These are phyloP conservation scores for Cocos nucifera DNA, from an alignment of 176 grass and related monocot species.

Conservation along the genomic window DNA sequence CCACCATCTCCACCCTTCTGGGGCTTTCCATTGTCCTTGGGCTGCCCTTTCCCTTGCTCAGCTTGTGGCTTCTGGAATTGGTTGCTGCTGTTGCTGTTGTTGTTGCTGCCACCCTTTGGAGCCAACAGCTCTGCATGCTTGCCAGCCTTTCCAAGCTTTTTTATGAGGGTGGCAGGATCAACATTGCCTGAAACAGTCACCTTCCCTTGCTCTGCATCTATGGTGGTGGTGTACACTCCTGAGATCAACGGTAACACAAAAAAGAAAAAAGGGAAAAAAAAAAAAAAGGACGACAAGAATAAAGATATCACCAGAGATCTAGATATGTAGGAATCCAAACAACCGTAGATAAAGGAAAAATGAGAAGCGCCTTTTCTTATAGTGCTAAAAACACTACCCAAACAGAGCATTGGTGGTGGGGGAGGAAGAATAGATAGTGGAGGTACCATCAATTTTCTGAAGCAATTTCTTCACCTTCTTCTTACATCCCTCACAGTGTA, in stretches of 20 bases:
- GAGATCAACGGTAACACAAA: not conserved
- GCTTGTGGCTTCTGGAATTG: slow-evolving; percentile 51
- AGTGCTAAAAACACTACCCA: too few species aligned
- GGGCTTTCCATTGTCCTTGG: too few species aligned
- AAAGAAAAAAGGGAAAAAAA: not conserved
- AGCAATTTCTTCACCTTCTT: slow-evolving; percentile 98
- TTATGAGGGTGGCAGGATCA: slow-evolving; percentile 79
- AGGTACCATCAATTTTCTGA: slow-evolving; percentile 71
- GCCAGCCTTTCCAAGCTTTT: slow-evolving; percentile 78
- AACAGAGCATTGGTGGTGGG: not conserved
- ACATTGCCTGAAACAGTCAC: slow-evolving; percentile 63
- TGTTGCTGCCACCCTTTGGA: slow-evolving; percentile 27
- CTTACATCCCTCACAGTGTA: slow-evolving; percentile 93
- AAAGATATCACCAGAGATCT: slow-evolving; percentile 11
- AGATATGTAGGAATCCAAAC: not conserved
- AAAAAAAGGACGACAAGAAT: slow-evolving; percentile 1
- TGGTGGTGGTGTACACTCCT: slow-evolving; percentile 62
- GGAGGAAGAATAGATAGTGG: not conserved
- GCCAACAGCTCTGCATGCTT: slow-evolving; percentile 76
- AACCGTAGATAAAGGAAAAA: not conserved
- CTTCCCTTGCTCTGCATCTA: slow-evolving; percentile 78
- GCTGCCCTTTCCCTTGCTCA: slow-evolving; percentile 21
- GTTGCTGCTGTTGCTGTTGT: slow-evolving; percentile 15
- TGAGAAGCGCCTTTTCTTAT: not conserved
- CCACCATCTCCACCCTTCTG: slow-evolving; percentile 30